A percentile compares a stretch with the other conserved stretches of the same genome.
Conservation (phyloP, 805 yeast species). For the Starmera pachycereana region DNA sequence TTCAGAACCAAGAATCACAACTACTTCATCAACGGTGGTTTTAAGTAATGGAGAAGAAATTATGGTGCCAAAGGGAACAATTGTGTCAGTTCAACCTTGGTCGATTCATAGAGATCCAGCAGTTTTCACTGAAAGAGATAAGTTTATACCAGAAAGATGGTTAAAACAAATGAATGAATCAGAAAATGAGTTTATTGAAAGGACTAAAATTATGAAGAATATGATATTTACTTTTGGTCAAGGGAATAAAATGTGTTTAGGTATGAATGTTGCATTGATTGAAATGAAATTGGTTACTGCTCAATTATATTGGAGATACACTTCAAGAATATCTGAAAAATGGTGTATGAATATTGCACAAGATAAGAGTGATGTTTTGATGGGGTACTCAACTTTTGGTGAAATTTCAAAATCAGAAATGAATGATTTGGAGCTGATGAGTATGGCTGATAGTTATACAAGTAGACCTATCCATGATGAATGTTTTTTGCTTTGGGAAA, state of each 20-base stretch:
- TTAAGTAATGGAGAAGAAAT: constrained; percentile 11
- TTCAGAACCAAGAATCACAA: constrained; percentile 51
- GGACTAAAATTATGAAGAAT: constrained; percentile 36
- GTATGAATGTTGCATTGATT: constrained; percentile 54
- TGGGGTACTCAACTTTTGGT: constrained; percentile 14
- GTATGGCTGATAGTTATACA: constrained; percentile 47
- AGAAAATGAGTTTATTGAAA: constrained; percentile 20
- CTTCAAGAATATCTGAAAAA: constrained; percentile 26
- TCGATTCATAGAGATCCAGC: constrained; percentile 43
- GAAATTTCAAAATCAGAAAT: constrained; percentile 4
- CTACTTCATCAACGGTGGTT: constrained; percentile 14
- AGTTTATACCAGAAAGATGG: constrained; percentile 60
- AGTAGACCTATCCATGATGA: constrained; percentile 42
- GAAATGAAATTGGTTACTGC: constrained; percentile 54
- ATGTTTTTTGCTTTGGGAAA: constrained; percentile 30
- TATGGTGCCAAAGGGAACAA: constrained; percentile 42
- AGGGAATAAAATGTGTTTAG: constrained; percentile 67
- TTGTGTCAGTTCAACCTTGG: constrained; percentile 57
- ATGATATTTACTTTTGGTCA: constrained; percentile 62
- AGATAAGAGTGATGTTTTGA: constrained; percentile 11
- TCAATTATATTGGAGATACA: constrained; percentile 39
- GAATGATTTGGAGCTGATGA: constrained; percentile 39
- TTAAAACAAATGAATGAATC: constrained; percentile 27
- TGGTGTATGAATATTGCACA: constrained; percentile 31
- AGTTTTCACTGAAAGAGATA: constrained; percentile 37